Base-by-base conservation (phyloP, 2,329 filamentous ascomycete species). In the Alternaria alternata region DNA sequence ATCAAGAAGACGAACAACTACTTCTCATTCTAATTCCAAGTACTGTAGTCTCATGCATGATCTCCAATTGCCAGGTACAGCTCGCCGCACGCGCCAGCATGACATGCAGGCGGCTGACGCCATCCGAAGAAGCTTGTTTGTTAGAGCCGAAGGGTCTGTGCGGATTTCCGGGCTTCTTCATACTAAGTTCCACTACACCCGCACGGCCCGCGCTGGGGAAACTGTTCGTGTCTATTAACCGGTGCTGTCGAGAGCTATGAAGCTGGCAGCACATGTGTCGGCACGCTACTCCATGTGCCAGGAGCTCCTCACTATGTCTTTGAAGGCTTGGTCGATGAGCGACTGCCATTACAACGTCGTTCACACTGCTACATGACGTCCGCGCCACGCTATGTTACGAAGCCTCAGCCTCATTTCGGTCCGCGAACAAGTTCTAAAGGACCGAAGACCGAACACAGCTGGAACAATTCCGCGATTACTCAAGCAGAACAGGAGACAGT, bases 381-480 rank as follows among this genome's bases (percentile, higher is more conserved):
- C 18, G 46, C 18, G 46, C 3, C 16, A 34, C 30, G 20, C 16
- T n/a, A 16, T 36, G 14, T n/a, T 22, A 32, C 28, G 18, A 48
- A 32, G 28, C 8, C 28, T 20, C 28, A 48, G 44, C 44, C 44
- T 22, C 46, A 4, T 16, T 24, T 32, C 28, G 14, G 30, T 22
- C 30, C 46, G 46, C 46, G 20, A 34, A 34, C 30, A 48, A 4
- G 46, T 48, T 48, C 30, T 48, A 48, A 48, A 48, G 46, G 46
- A 20, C 46, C 46, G 46, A 41, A 48, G 30, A 22, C 30, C 18
- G 18, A 36, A 48, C 32, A 41, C 0, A 22, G 38, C 18, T 39
- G 36, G 36, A 39, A 39, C n/a, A 20, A 39, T 39, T 39, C 36
- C 38, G 38, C 38, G 38, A 22, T 41, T 41, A 41, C 38, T 12